Conservation (phyloP, 176 grass and related monocot species). For the Musa itinerans region DNA sequence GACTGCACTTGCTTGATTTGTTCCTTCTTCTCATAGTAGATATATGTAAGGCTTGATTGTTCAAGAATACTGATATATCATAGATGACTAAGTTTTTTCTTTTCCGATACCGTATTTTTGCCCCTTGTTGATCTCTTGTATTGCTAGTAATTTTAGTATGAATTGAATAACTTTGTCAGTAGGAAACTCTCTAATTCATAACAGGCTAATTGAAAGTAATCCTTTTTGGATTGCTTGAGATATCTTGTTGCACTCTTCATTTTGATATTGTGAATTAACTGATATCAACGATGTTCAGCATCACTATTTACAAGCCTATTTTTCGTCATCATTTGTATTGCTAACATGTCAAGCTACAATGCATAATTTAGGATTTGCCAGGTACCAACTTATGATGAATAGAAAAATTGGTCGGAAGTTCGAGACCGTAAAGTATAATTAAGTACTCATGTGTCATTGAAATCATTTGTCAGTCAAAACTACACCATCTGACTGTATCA, state of each 20-base stretch:
- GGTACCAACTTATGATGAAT: neutral
- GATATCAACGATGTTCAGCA: too few relatives aligned
- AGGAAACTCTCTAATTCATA: neutral
- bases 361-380: neutral
- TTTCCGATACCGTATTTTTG: neutral
- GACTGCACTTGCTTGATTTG: neutral
- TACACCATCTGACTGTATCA: neutral
- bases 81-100: neutral
- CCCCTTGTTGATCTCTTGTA: neutral
- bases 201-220: neutral
- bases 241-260: neutral
- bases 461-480: too few relatives aligned
- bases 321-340: too few relatives aligned
- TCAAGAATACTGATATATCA: neutral
- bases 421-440: neutral
- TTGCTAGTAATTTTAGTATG: neutral
- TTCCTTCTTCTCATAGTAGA: slow-evolving; percentile 1
- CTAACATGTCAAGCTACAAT: too few relatives aligned
- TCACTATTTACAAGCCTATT: too few relatives aligned
- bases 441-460: neutral
- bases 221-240: neutral
- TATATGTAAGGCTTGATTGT: neutral
- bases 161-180: neutral
- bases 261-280: too few relatives aligned
- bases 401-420: neutral